Base-by-base conservation (phyloP, 163 green algal species). In the Scenedesmus sp. region DNA sequence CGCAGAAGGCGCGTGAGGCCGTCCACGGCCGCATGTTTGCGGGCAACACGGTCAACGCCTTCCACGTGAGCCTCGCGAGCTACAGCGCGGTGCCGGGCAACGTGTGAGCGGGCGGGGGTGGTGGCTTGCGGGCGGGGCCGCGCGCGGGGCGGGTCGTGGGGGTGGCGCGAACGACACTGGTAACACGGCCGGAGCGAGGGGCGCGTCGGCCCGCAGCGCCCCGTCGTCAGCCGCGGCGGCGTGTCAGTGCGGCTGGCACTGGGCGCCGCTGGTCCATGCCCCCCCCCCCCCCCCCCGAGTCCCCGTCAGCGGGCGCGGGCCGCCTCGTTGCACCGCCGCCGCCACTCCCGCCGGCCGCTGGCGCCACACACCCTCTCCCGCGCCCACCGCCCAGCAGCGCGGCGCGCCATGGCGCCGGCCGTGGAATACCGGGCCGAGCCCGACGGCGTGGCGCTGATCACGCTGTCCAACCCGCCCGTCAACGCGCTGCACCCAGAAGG, bases 401-500 rank as follows among this genome's bases (percentile, higher is more conserved):
- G n/a, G n/a, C n/a, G 39, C 39, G 39, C 39, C 26, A 66, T 66
- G 58, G 58, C 58, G 24, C 69, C 69, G 17, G 48, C 11, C 36
- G 75, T 75, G 0, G 20, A 72, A 6, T 83, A 87, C 28, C 53
- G 75, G 1, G 84, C 87, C n/a, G 83, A 84, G 31, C 36, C 58
- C 4, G 80, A 85, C 54, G 95, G 94, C 10, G 91, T 99, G 2
- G 96, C 93, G 0, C 73, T 98, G 11, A 92, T 99, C n/a, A 96
- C 89, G 7, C 85, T 99, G 2, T 63, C 67, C 58, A 98, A 98
- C 81, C 92, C 95, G 24, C 96, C 96, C 3, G 93, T 99, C 2
- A 99, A 99, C 71, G 94, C 95, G 10, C 84, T 99, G 72, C 95
- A 98, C 66, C 95, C 96, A 0, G 75, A 87, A 54, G 89, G 94